phyloP scores from a whole-genome alignment of 176 grass and related monocot species.

The Juncus effusus region DNA sequence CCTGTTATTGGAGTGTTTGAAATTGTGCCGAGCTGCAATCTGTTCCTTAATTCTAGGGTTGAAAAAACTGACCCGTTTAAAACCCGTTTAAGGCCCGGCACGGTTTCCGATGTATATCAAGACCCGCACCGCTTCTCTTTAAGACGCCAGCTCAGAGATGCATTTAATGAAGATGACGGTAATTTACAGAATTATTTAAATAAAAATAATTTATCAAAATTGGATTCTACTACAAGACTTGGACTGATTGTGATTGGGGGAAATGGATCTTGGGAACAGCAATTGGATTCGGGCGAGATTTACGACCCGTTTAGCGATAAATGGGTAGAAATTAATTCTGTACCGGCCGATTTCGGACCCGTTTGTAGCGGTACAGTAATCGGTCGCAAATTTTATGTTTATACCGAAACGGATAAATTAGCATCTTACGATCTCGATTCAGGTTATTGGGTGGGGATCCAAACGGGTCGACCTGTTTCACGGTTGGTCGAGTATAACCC shows the following conservation, averaged over 20 bases:
- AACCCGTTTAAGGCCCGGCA: slow-evolving; percentile 35
- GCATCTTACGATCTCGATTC: slow-evolving; percentile 69
- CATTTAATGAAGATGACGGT: slow-evolving; percentile 45
- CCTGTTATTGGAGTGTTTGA: slow-evolving; percentile 74
- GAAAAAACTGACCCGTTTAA: slow-evolving; percentile 31
- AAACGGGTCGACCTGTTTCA: slow-evolving; percentile 45
- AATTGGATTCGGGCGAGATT: slow-evolving; percentile 68
- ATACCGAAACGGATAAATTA: slow-evolving; percentile 71
- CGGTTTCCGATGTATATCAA: slow-evolving; percentile 65
- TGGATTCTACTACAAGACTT: slow-evolving; percentile 23
- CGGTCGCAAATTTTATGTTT: slow-evolving; percentile 65
- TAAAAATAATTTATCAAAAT: background rate
- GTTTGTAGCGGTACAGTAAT: slow-evolving; percentile 62
- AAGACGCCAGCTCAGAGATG: slow-evolving; percentile 52
- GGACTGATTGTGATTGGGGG: slow-evolving; percentile 70
- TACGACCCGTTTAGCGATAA: slow-evolving; percentile 58
- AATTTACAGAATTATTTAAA: slow-evolving; percentile 5
- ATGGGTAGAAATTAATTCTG: slow-evolving; percentile 64
- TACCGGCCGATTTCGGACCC: slow-evolving; percentile 64
- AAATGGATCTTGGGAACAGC: slow-evolving; percentile 68
- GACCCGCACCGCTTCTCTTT: slow-evolving; percentile 63
- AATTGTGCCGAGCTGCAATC: slow-evolving; percentile 41
- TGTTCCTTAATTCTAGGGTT: slow-evolving; percentile 27
- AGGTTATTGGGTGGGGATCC: slow-evolving; percentile 56
- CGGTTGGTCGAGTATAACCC: slow-evolving; percentile 73